Base-by-base conservation (phyloP, 176 grass and related monocot genomes). In the Typha latifolia region DNA sequence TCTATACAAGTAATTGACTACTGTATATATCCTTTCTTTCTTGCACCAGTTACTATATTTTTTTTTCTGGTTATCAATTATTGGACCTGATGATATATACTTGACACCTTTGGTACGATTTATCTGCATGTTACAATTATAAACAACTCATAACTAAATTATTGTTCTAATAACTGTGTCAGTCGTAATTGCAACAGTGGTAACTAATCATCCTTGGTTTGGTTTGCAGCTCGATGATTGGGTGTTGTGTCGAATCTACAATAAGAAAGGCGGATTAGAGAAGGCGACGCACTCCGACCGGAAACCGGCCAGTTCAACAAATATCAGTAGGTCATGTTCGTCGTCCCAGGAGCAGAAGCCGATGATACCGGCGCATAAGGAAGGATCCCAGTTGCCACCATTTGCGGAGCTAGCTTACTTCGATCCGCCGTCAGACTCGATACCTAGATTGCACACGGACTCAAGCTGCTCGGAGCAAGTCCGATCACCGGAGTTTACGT, bases 211-310 rank as follows among this genome's bases (percentile, higher is more conserved):
- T 29, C 1, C 27, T 29, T 29, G 27, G 2, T 29, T 29, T 29
- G 27, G 55, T 13, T 1, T 72, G n/a, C 78, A 91, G 88, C 47
- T 91, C 67, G 88, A 91, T 66, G 88, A 91, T 21, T 91, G 88
- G 88, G 88, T 91, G 31, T 66, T 91, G 50, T 91, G 88, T 71
- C 84, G 88, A 11, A 91, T 91, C 68, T 91, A 91, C 81, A 86
- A 91, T 64, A 91, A 91, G 78, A 91, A 91, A 31, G 78, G 84
- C 63, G 47, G 14, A 5, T 12, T 14, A 26, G 82, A 82, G 62
- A 66, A 16, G 71, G 67, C 72, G 23, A 10, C 48, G n/a, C 19
- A 24, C 12, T 16, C 74, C 16, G 20, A 69, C 15, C 15, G 43
- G 61, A 68, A 27, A 16, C 5, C 53, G 32, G 9, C 51, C 19